These are phyloP conservation scores for Flaveria linearis DNA, from an alignment of 129 eudicot genomes.

Conservation along the genomic window DNA sequence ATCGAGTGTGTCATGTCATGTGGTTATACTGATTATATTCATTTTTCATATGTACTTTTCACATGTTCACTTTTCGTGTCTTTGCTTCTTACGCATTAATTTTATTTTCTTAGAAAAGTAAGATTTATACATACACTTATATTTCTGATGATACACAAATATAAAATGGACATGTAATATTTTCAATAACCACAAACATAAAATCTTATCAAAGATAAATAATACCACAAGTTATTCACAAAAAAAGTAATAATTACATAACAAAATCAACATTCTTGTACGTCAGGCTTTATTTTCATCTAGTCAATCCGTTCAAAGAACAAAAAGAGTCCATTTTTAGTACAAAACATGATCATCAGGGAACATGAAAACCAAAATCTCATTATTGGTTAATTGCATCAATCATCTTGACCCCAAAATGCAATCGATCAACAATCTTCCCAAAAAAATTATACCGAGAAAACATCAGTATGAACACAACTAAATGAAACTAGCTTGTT, in stretches of 20 bases:
- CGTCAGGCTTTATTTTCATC: not conserved
- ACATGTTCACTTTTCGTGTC: not conserved
- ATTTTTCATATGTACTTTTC: too few species aligned
- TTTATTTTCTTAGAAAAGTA: too few species aligned
- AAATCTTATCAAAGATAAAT: not conserved
- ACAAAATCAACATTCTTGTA: not conserved
- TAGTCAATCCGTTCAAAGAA: not conserved
- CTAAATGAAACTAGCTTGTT: conserved; percentile 43
- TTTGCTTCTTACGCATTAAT: too few species aligned
- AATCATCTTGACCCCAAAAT: not conserved
- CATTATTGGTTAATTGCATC: not conserved
- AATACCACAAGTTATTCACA: not conserved
- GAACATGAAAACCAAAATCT: not conserved
- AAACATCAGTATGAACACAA: not conserved
- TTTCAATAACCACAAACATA: too few species aligned
- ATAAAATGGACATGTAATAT: too few species aligned
- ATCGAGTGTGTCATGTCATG: too few species aligned
- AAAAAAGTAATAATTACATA: conserved; percentile 1
- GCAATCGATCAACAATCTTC: not conserved
- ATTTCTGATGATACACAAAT: too few species aligned
- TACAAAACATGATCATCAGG: not conserved
- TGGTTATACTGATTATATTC: too few species aligned
- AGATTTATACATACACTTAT: too few species aligned
- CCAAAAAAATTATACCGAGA: not conserved
- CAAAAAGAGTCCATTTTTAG: not conserved